Conservation (phyloP, 2,329 filamentous ascomycete species). For the Trichoderma harzianum region DNA sequence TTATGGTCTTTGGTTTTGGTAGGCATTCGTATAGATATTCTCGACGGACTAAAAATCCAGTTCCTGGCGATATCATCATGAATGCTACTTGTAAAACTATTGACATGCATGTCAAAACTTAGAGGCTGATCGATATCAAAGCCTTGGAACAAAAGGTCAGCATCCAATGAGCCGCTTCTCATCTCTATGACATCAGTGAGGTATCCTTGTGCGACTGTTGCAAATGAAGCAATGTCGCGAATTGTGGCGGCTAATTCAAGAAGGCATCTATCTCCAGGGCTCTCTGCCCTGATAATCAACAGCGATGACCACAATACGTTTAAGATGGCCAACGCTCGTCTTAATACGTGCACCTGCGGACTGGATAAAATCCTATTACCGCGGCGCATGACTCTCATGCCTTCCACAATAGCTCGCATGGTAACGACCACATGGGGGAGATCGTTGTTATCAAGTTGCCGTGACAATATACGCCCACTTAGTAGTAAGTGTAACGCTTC, state of each 20-base stretch:
- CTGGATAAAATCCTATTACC: conserved; percentile 22
- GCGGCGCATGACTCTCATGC: conserved; percentile 28
- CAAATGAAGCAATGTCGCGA: conserved; percentile 20
- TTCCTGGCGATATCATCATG: conserved; percentile 43
- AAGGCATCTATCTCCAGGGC: conserved; percentile 14
- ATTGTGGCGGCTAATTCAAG: conserved; percentile 23
- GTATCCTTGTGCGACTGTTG: conserved; percentile 22
- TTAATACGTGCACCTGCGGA: conserved; percentile 29
- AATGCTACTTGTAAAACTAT: conserved; percentile 42
- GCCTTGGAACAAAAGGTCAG: conserved; percentile 25
- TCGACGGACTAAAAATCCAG: conserved; percentile 38
- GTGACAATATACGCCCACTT: conserved; percentile 33
- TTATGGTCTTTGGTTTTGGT: conserved; percentile 29
- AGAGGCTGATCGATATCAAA: not conserved
- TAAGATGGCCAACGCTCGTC: conserved; percentile 28
- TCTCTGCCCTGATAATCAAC: conserved; percentile 22
- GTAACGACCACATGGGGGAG: conserved; percentile 33
- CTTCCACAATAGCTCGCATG: conserved; percentile 30
- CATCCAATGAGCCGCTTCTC: conserved; percentile 20
- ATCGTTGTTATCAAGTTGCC: conserved; percentile 35
- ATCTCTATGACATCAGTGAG: conserved; percentile 22
- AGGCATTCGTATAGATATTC: conserved; percentile 39
- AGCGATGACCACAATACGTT: conserved; percentile 34
- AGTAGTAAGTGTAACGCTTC: conserved; percentile 41
- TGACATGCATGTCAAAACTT: conserved; percentile 30